Evolutionary conservation across 2,329 filamentous ascomycete genomes (phyloP).

Genomic region (Blumeriella jaapii): DNA sequence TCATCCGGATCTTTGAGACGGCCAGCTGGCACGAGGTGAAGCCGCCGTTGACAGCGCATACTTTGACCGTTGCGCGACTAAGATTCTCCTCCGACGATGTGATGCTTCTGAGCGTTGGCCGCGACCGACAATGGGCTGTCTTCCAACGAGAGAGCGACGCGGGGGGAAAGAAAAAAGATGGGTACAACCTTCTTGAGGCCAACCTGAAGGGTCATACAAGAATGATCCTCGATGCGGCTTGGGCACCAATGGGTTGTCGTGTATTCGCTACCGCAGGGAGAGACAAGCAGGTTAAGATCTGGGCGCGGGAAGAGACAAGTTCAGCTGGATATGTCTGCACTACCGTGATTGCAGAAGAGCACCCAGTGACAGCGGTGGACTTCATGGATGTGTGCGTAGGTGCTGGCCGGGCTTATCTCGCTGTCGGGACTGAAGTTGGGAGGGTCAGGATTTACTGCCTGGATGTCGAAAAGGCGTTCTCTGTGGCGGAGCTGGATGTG

Average conservation of each 20-base stretch:
- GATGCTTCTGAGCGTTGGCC: slow-evolving; percentile 74
- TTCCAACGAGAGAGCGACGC: slow-evolving; percentile 43
- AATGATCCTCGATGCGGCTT: slow-evolving; percentile 85
- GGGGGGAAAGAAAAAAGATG: slow-evolving; percentile 17
- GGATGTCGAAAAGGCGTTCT: slow-evolving; percentile 21
- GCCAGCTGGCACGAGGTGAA: slow-evolving; percentile 76
- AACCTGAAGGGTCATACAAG: slow-evolving; percentile 80
- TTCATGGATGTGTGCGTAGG: slow-evolving; percentile 36
- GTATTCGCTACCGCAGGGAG: slow-evolving; percentile 80
- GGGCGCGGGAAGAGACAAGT: slow-evolving; percentile 32
- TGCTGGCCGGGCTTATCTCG: slow-evolving; percentile 32
- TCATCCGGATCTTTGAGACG: slow-evolving; percentile 85
- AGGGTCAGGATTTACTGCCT: slow-evolving; percentile 21
- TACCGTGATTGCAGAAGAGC: slow-evolving; percentile 41
- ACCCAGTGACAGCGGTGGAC: slow-evolving; percentile 60
- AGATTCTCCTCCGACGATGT: slow-evolving; percentile 66
- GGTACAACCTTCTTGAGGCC: slow-evolving; percentile 47
- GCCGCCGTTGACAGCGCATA: slow-evolving; percentile 73
- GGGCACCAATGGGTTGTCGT: slow-evolving; percentile 42
- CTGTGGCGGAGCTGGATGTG: slow-evolving; percentile 14
- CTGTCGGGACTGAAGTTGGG: slow-evolving; percentile 43
- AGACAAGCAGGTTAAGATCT: slow-evolving; percentile 74
- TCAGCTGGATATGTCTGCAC: slow-evolving; percentile 19
- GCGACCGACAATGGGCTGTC: slow-evolving; percentile 84
- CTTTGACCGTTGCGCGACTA: slow-evolving; percentile 73